Evolutionary conservation across 2,329 filamentous ascomycete species (phyloP), one percentile per base, ranked within the genome.

Genomic region (Fusarium mexicanum): DNA sequence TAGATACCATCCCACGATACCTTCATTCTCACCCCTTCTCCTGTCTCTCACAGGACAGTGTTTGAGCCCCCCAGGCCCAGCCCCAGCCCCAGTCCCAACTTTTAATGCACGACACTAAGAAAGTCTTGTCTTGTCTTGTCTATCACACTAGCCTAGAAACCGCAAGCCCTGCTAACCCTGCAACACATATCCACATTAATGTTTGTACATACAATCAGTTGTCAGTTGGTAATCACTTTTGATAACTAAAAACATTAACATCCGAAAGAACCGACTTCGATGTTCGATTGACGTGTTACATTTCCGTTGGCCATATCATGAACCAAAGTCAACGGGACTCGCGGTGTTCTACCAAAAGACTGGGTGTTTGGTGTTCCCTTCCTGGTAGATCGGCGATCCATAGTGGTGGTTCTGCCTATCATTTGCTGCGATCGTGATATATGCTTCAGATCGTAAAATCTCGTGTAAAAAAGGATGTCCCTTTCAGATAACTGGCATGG

Each of bases 51-150:
- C 24, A 31, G 20, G 50, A 44, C 43, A 54, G 63, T 35, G 58
- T 63, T 47, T 48, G 13, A 44, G 48, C 47, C 59, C 48, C 38
- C 29, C 24, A 29, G 44, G 22, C 41, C 43, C 43, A 44, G 43
- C 35, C 41, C 58, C 64, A 65, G 43, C 35, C 58, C 48, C 64
- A 65, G 64, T 20, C 61, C 60, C 50, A 50, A 31, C 41, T 29
- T 65, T 65, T 59, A 29, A 51, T 38, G 61, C 43, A 65, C 26
- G 43, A 51, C 61, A 59, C 64, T 67, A 58, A 65, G 37, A 48
- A 51, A 46, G 26, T 51, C 46, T 63, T 62, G 62, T 62, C 57
- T 44, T n/a, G 10, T 66, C 59, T 54, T 64, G 59, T 64, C 55
- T 37, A n/a, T 29, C 29, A 35, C 59, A 48, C 62, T 55, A 66